Evolutionary conservation across 495 filamentous ascomycete genomes (phyloP).

Genomic region (Articulospora tetracladia): DNA sequence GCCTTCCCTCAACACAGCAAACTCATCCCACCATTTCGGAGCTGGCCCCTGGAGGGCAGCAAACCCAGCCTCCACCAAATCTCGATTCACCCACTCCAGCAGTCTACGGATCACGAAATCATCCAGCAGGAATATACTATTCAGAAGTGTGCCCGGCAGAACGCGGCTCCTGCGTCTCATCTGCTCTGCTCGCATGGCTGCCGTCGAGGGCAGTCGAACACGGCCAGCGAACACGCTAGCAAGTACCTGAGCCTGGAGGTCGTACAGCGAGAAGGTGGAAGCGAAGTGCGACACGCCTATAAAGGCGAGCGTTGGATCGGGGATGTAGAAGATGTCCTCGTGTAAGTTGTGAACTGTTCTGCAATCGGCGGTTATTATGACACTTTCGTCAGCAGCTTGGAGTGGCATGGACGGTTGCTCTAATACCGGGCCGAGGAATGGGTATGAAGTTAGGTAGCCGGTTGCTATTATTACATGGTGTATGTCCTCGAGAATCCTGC

Average conservation of each 20-base stretch:
- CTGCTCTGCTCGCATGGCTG: constrained; percentile 40
- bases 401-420: constrained; percentile 30
- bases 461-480: constrained; percentile 53
- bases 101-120: constrained; percentile 3
- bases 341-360: constrained; percentile 58
- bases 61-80: not conserved
- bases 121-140: constrained; percentile 8
- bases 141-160: constrained; percentile 1
- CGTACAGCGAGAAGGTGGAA: constrained; percentile 28
- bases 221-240: constrained; percentile 49
- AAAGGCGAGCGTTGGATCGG: constrained; percentile 31
- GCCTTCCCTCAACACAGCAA: not conserved
- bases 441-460: constrained; percentile 48
- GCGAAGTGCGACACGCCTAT: constrained; percentile 27
- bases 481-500: constrained; percentile 38
- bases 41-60: not conserved
- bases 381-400: constrained; percentile 38
- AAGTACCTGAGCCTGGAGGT: constrained; percentile 35
- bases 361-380: constrained; percentile 57
- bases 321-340: constrained; percentile 49
- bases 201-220: constrained; percentile 41
- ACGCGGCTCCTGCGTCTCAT: constrained; percentile 11
- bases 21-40: constrained; percentile 2
- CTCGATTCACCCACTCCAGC: constrained; percentile 4
- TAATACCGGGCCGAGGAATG: constrained; percentile 42